These are phyloP conservation scores for Fusarium nelsonii DNA, from an alignment of 2,329 filamentous ascomycete genomes.

Conservation along the genomic window DNA sequence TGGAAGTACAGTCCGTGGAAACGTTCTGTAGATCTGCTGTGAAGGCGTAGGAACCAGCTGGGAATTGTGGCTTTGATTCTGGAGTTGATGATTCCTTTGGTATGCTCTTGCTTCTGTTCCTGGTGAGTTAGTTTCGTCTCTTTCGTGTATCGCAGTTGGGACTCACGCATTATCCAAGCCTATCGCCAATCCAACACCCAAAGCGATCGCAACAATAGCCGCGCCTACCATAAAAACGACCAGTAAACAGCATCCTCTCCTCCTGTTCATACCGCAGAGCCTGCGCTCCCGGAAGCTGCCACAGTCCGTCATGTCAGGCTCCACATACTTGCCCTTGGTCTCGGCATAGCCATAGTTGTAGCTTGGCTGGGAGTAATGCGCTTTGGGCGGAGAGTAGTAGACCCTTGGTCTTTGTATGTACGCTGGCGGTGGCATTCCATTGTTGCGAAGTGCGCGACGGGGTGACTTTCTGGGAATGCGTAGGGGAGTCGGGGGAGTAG, in stretches of 20 bases:
- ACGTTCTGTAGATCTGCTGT: conserved; percentile 67
- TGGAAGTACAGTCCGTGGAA: conserved; percentile 68
- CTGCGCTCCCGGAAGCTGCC: conserved; percentile 25
- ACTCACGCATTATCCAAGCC: conserved; percentile 56
- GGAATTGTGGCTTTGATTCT: conserved; percentile 58
- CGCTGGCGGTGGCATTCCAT: conserved; percentile 45
- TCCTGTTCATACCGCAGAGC: conserved; percentile 18
- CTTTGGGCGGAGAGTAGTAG: conserved; percentile 22
- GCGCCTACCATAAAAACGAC: conserved; percentile 48
- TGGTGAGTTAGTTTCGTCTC: conserved; percentile 11
- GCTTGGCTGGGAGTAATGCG: conserved; percentile 39
- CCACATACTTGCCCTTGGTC: conserved; percentile 29
- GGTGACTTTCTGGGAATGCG: conserved; percentile 50
- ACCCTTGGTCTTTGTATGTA: conserved; percentile 40
- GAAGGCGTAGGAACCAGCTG: conserved; percentile 72
- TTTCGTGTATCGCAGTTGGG: background rate
- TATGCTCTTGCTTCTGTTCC: conserved; percentile 7
- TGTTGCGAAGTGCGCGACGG: conserved; percentile 26
- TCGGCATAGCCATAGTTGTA: conserved; percentile 42
- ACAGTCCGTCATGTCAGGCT: conserved; percentile 25
- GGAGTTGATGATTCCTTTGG: conserved; percentile 13
- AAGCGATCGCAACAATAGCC: conserved; percentile 51
- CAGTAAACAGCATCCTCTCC: conserved; percentile 52
- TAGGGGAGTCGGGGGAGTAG: conserved; percentile 40
- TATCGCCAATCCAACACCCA: conserved; percentile 57